Evolutionary conservation across 345 rosid genomes (phyloP).

Genomic region (Dovyalis caffra): DNA sequence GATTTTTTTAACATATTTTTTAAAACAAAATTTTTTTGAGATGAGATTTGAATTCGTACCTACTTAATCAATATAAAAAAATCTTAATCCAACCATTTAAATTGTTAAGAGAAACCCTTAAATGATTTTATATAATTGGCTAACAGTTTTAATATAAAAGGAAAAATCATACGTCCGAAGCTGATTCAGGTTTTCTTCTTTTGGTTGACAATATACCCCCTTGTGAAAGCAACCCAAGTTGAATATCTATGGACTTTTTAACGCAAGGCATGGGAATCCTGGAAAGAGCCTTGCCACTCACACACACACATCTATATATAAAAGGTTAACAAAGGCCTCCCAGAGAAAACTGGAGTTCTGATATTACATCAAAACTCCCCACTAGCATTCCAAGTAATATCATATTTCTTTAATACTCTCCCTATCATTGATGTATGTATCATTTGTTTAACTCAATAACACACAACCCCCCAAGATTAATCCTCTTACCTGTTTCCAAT

Average conservation of each 20-base stretch:
- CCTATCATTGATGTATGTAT: not conserved
- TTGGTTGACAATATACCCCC: slow-evolving; percentile 6
- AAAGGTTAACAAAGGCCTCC: not conserved
- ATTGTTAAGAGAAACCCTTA: too few relatives aligned
- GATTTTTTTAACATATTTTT: too few relatives aligned
- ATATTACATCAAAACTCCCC: slow-evolving; percentile 8
- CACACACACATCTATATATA: slow-evolving; percentile 31
- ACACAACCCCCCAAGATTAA: slow-evolving; percentile 11
- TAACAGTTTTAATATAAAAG: not conserved
- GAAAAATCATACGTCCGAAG: not conserved
- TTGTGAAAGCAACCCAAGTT: slow-evolving; percentile 19
- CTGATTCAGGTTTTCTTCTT: slow-evolving; percentile 1
- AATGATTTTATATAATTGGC: too few relatives aligned
- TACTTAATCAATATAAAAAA: too few relatives aligned
- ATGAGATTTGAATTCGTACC: too few relatives aligned
- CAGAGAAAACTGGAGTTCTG: slow-evolving; percentile 20
- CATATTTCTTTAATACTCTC: not conserved
- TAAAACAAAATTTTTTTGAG: too few relatives aligned
- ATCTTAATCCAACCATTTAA: too few relatives aligned
- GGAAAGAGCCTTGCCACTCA: not conserved
- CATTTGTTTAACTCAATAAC: slow-evolving; percentile 4
- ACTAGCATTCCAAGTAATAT: slow-evolving; percentile 6
- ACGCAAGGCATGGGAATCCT: slow-evolving; percentile 35
- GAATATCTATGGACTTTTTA: slow-evolving; percentile 17
- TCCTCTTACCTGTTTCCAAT: not conserved